phyloP scores from a whole-genome alignment of 805 yeast genomes.

The Cyberlindnera xishuangbannaensis region DNA sequence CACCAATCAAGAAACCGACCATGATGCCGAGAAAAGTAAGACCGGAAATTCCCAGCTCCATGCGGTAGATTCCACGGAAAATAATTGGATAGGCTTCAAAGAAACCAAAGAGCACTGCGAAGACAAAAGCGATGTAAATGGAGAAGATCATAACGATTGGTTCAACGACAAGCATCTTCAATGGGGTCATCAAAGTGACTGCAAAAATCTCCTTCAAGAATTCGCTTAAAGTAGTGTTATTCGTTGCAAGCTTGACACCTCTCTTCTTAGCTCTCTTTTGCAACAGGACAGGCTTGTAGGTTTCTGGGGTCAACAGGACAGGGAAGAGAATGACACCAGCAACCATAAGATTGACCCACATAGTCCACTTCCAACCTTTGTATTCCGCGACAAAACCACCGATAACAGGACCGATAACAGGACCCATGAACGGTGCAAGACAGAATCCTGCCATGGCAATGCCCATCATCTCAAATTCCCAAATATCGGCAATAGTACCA shows the following conservation, averaged over 20 bases:
- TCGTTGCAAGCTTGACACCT: slow-evolving; percentile 42
- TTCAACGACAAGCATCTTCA: slow-evolving; percentile 63
- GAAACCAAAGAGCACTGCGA: slow-evolving; percentile 74
- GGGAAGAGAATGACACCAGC: slow-evolving; percentile 48
- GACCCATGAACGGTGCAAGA: slow-evolving; percentile 76
- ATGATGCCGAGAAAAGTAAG: slow-evolving; percentile 70
- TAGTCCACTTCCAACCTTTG: slow-evolving; percentile 65
- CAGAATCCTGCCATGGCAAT: slow-evolving; percentile 76
- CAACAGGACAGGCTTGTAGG: slow-evolving; percentile 65
- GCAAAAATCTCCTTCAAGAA: slow-evolving; percentile 41
- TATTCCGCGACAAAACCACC: slow-evolving; percentile 61
- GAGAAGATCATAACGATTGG: slow-evolving; percentile 72
- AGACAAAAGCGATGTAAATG: slow-evolving; percentile 65
- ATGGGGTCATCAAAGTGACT: slow-evolving; percentile 53
- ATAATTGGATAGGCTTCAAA: slow-evolving; percentile 77
- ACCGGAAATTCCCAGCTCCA: slow-evolving; percentile 59
- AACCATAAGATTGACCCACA: slow-evolving; percentile 68
- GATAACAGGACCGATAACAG: slow-evolving; percentile 69
- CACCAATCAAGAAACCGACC: slow-evolving; percentile 56
- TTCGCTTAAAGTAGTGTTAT: slow-evolving; percentile 29
- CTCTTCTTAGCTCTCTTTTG: slow-evolving; percentile 54
- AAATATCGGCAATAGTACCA: slow-evolving; percentile 76
- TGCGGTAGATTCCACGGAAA: slow-evolving; percentile 56
- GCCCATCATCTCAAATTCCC: slow-evolving; percentile 60
- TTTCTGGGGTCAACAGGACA: slow-evolving; percentile 51